phyloP scores from a whole-genome alignment of 768 basidiomycete species.

The Lentinula guzmanii region DNA sequence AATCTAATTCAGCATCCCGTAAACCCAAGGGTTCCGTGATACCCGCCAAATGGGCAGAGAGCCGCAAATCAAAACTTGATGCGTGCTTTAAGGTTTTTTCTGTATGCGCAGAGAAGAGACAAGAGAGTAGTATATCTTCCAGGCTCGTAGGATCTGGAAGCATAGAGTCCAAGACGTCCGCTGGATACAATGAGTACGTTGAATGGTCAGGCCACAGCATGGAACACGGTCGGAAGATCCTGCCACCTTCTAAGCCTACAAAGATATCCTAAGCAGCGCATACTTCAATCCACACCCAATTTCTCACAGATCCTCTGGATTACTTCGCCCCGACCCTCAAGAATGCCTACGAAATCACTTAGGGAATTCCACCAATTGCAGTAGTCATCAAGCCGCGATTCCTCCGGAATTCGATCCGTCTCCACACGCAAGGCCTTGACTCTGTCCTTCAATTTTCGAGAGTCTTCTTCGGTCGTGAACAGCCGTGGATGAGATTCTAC shows the following conservation, averaged over 20 bases:
- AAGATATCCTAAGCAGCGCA: slow-evolving; percentile 86
- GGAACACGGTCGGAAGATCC: slow-evolving; percentile 71
- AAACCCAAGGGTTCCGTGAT: slow-evolving; percentile 74
- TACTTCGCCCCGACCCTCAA: slow-evolving; percentile 74
- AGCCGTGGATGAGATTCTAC: slow-evolving; percentile 72
- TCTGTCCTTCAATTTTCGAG: slow-evolving; percentile 70
- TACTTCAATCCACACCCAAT: slow-evolving; percentile 79
- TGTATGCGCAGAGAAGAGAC: slow-evolving; percentile 66
- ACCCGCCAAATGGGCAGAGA: slow-evolving; percentile 86
- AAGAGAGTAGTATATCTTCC: slow-evolving; percentile 76
- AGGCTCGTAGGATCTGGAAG: slow-evolving; percentile 75
- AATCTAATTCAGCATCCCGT: slow-evolving; percentile 40
- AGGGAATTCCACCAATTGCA: slow-evolving; percentile 84
- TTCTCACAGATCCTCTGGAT: slow-evolving; percentile 73
- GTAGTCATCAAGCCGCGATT: slow-evolving; percentile 55
- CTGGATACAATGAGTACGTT: slow-evolving; percentile 26
- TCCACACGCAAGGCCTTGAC: slow-evolving; percentile 70
- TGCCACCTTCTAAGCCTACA: slow-evolving; percentile 80
- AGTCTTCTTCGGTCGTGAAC: slow-evolving; percentile 74
- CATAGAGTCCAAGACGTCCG: slow-evolving; percentile 56
- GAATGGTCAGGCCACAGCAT: neutral
- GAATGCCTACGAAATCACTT: slow-evolving; percentile 72
- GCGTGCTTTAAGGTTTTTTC: slow-evolving; percentile 62
- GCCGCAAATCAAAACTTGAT: slow-evolving; percentile 78
- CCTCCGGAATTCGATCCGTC: slow-evolving; percentile 67